Conservation (phyloP, 805 yeast genomes). For the Lachancea cidri region DNA sequence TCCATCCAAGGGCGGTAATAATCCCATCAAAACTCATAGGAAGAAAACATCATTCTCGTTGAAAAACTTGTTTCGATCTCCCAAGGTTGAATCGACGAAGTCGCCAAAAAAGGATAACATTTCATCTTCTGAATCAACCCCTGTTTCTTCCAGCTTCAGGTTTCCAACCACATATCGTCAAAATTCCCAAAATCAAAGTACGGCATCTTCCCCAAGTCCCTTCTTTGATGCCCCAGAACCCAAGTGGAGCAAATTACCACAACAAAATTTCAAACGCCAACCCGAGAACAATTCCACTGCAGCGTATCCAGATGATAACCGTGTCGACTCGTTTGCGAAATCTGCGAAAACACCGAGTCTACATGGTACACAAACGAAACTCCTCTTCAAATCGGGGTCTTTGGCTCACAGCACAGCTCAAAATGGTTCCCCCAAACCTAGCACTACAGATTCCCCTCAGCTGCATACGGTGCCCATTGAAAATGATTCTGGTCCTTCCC, state of each 20-base stretch:
- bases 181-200: not conserved
- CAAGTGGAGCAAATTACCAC: no score
- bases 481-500: no score
- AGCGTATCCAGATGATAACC: no score
- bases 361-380: no score
- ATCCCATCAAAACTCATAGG: slow-evolving; percentile 16
- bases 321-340: no score
- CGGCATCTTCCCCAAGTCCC: not conserved
- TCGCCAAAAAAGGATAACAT: not conserved
- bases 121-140: not conserved
- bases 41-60: slow-evolving; percentile 28
- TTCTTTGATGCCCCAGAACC: not conserved
- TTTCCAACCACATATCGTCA: slow-evolving; percentile 1
- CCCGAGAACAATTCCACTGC: not conserved
- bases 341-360: no score
- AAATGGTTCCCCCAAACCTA: no score
- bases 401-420: no score
- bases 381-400: no score
- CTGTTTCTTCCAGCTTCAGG: not conserved
- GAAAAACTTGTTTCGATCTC: slow-evolving; percentile 29
- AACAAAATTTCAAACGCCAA: not conserved
- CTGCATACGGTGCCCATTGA: no score
- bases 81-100: slow-evolving; percentile 12
- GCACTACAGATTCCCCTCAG: not conserved
- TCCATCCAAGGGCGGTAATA: slow-evolving; percentile 1